Evolutionary conservation across 345 rosid species (phyloP), one percentile per base, ranked within the genome.

Genomic region (Erodium maritimum): DNA sequence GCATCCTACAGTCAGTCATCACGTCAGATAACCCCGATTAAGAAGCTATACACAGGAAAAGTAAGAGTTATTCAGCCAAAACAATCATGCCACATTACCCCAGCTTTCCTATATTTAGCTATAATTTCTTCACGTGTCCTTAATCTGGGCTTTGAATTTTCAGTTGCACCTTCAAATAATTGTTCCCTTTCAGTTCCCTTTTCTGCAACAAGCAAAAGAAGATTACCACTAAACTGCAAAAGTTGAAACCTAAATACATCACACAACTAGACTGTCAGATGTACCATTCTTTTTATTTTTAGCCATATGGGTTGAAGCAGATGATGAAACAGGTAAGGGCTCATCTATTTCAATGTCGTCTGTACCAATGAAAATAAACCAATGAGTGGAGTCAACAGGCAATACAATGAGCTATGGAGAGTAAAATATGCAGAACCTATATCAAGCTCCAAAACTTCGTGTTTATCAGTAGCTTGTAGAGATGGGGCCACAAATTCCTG

Each of bases 41-140:
- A 33, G 25, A n/a, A 13, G 37, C 25, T 29, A 23, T 64, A 56
- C 25, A 59, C 19, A 0, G 14, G 10, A 73, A 12, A 8, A 54
- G 11, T 20, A 23, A 42, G 23, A 51, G 50, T 4, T 20, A 14
- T 13, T 19, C 56, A 59, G 29, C 23, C 8, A 16, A 33, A 61
- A 29, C 50, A 50, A 21, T 23, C 56, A 50, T 42, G 52, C 37
- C 69, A 5, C 57, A 68, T 75, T 71, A 81, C 90, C 76, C 70
- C 84, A 50, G 83, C 65, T 62, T 80, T 86, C 69, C 81, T 73
- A 74, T 93, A 93, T 73, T 88, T 86, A 19, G 95, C 90, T 61
- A 80, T 81, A 50, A 93, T 89, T 82, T 93, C 96, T 60, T 89
- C 89, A 17, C 81, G 77, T 23, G 86, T 79, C 69, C 81, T 72